phyloP scores from a whole-genome alignment of 1,139 yeast genomes.

The Nakaseomyces sp. region DNA sequence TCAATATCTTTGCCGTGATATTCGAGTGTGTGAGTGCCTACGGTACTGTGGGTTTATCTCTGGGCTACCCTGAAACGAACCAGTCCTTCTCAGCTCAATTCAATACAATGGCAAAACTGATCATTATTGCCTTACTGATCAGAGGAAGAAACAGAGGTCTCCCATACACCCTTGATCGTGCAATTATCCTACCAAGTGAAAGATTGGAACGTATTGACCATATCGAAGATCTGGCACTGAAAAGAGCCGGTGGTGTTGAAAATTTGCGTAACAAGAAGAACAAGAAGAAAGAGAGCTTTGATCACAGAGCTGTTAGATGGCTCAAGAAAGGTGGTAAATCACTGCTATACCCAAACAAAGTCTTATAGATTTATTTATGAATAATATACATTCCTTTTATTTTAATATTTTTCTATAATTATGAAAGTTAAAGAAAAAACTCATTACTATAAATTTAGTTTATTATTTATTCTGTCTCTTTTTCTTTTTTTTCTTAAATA shows the following conservation, averaged over 20 bases:
- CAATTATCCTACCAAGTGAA: constrained; percentile 77
- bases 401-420: neutral
- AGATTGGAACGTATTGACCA: constrained; percentile 60
- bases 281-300: constrained; percentile 10
- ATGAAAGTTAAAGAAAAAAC: neutral
- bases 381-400: too few species aligned
- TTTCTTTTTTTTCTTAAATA: too few species aligned
- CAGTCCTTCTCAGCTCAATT: constrained; percentile 71
- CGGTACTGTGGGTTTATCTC: constrained; percentile 87
- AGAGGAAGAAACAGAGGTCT: constrained; percentile 96
- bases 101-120: constrained; percentile 64
- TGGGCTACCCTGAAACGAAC: constrained; percentile 64
- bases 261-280: constrained; percentile 7
- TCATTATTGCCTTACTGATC: constrained; percentile 80
- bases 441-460: too few species aligned
- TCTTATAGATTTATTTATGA: constrained; percentile 4
- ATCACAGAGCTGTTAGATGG: constrained; percentile 7
- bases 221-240: constrained; percentile 42
- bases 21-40: constrained; percentile 93
- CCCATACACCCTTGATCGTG: constrained; percentile 89
- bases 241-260: constrained; percentile 1
- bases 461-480: neutral
- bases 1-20: constrained; percentile 61
- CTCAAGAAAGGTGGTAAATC: constrained; percentile 4
- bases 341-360: constrained; percentile 4